A percentile compares a stretch with the other conserved stretches of the same genome.
These are phyloP conservation scores for Yamadazyma insecticola DNA, from an alignment of 805 yeast genomes.

Conservation along the genomic window DNA sequence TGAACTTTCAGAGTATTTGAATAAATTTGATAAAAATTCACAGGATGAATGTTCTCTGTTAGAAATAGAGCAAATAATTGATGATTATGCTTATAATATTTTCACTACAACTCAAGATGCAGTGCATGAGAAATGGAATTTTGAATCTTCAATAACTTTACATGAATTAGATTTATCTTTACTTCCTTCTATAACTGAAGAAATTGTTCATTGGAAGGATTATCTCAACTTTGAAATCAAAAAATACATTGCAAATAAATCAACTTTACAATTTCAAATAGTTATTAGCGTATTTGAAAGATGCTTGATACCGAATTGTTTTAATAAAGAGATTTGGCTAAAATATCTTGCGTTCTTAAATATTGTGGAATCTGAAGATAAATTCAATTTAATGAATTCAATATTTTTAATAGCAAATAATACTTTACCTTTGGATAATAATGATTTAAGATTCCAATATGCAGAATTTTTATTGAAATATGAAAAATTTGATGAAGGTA, in stretches of 20 bases:
- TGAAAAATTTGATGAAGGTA: constrained; percentile 16
- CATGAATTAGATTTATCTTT: constrained; percentile 48
- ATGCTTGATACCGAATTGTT: constrained; percentile 65
- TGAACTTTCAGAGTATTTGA: constrained; percentile 16
- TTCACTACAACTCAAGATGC: constrained; percentile 45
- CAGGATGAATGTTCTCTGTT: constrained; percentile 22
- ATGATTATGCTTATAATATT: constrained; percentile 38
- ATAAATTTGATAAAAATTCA: constrained; percentile 17
- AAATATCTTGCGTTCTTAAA: constrained; percentile 56
- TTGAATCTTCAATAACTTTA: constrained; percentile 60
- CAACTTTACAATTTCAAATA: background rate
- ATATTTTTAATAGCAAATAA: constrained; percentile 50
- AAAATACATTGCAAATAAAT: background rate
- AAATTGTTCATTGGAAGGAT: constrained; percentile 52
- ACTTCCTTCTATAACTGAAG: constrained; percentile 29
- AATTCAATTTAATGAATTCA: constrained; percentile 28
- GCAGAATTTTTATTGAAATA: constrained; percentile 17
- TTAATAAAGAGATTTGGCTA: constrained; percentile 61
- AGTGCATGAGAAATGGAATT: constrained; percentile 65
- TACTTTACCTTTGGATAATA: constrained; percentile 29
- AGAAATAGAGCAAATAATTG: constrained; percentile 39
- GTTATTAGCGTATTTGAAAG: constrained; percentile 62
- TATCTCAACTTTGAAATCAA: constrained; percentile 56
- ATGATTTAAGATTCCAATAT: constrained; percentile 21
- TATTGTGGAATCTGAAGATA: constrained; percentile 11